phyloP scores from a whole-genome alignment of 129 eudicot genomes.

The Deinandra increscens region DNA sequence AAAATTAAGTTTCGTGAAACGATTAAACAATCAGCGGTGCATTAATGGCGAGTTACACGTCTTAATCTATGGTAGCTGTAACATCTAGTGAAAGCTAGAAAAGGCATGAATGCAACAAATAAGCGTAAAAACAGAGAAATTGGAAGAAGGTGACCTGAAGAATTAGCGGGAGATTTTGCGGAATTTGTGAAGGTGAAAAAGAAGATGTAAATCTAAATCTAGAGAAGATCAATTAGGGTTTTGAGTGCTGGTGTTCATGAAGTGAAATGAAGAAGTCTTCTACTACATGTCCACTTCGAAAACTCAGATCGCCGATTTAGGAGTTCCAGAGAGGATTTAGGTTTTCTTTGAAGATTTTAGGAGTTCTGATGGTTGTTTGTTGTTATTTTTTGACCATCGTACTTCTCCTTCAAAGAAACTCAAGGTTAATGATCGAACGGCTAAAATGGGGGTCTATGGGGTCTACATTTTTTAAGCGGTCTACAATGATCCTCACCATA shows the following conservation, averaged over 20 bases:
- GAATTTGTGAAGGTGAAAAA: not conserved
- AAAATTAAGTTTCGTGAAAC: not conserved
- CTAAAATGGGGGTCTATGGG: too few relatives aligned
- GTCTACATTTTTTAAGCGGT: too few relatives aligned
- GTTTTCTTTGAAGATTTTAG: too few relatives aligned
- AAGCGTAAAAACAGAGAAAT: not conserved
- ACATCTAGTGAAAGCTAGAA: not conserved
- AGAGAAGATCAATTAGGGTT: slow-evolving; percentile 20
- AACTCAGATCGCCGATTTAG: too few relatives aligned
- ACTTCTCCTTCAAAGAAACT: too few relatives aligned
- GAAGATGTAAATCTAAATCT: slow-evolving; percentile 1
- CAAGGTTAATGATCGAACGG: too few relatives aligned
- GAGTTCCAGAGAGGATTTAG: too few relatives aligned
- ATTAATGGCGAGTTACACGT: slow-evolving; percentile 12
- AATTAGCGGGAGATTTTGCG: not conserved
- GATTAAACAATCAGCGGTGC: slow-evolving; percentile 16
- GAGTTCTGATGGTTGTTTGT: too few relatives aligned
- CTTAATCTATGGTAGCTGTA: slow-evolving; percentile 7
- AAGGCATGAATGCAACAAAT: not conserved
- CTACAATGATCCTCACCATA: too few relatives aligned
- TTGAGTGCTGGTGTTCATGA: slow-evolving; percentile 7
- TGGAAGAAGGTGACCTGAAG: slow-evolving; percentile 12
- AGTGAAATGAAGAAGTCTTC: not conserved
- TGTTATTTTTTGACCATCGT: too few relatives aligned
- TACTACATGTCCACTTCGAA: slow-evolving; percentile 18